Evolutionary conservation across 2,329 filamentous ascomycete genomes (phyloP), one percentile per base, ranked within the genome.

Genomic region (Septoria linicola): DNA sequence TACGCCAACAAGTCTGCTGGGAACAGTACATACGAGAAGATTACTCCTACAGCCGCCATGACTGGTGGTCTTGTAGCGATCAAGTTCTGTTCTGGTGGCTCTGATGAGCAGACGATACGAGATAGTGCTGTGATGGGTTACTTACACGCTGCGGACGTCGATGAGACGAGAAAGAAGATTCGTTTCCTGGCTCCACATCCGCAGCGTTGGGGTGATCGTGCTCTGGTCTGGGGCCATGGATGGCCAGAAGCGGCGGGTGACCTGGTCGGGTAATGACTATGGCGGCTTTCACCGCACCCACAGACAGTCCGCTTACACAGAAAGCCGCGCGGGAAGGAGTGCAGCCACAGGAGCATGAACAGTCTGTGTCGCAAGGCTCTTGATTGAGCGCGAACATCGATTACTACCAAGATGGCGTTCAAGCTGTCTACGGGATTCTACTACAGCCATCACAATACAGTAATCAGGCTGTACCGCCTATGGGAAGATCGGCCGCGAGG

Each of bases 41-140:
- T 88, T 13, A 78, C 82, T 25, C 83, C 86, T 0, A 82, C 82
- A 1, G 73, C 81, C 1, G 76, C 80, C 19, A 83, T 97, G 71
- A 81, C 89, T 56, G 90, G 95, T 65, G 88, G 86, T 67, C 79
- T 95, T 0, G 74, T 97, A 7, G 89, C 92, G 0, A 84, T 99
- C 46, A 89, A 95, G 70, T 65, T 89, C 87, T 39, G 79, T 81
- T 2, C 71, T 81, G 65, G 65, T 0, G 83, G 80, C 40, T 89
- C 93, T 54, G 73, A 80, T 1, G 80, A 86, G 5, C 83, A 88
- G 41, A 80, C 82, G 1, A 84, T 97, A 37, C 81, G 89, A 10
- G 86, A 91, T 61, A 84, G 90, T 6, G 87, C 85, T 49, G 84
- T 97, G 23, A 87, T 95, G 80, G 93, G 93, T 0, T 99, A 95